phyloP scores from a whole-genome alignment of 257 asterid genomes.

The Parsonsia alboflavescens region DNA sequence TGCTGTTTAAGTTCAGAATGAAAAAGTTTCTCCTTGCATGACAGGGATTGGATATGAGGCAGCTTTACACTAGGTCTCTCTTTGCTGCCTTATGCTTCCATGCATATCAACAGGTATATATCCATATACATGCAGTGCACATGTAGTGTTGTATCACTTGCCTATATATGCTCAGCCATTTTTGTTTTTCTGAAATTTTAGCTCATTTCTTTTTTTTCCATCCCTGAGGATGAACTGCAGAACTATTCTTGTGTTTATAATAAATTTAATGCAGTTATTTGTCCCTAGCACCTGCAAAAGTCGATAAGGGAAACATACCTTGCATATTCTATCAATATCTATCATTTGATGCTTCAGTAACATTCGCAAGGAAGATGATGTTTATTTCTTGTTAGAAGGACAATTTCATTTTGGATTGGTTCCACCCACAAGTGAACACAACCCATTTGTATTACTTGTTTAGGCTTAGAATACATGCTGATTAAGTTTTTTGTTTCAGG shows the following conservation, averaged over 20 bases:
- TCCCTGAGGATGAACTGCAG: neutral
- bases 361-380: neutral
- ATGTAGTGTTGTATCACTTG: neutral
- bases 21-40: slow-evolving; percentile 7
- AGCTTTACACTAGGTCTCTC: slow-evolving; percentile 57
- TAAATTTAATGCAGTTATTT: neutral
- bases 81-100: slow-evolving; percentile 80
- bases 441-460: neutral
- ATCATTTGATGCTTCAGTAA: neutral
- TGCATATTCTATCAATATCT: neutral
- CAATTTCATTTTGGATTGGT: neutral
- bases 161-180: neutral
- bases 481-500: neutral
- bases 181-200: neutral
- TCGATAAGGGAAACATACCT: neutral
- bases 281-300: neutral
- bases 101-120: slow-evolving; percentile 84
- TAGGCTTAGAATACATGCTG: neutral
- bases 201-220: neutral
- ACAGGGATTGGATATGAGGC: slow-evolving; percentile 63
- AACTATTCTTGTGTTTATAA: neutral
- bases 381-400: neutral
- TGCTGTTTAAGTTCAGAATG: neutral
- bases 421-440: neutral
- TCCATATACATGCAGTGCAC: neutral